Evolutionary conservation across 2,329 filamentous ascomycete species (phyloP), one percentile per base, ranked within the genome.

Genomic region (Myriangium duriaei): DNA sequence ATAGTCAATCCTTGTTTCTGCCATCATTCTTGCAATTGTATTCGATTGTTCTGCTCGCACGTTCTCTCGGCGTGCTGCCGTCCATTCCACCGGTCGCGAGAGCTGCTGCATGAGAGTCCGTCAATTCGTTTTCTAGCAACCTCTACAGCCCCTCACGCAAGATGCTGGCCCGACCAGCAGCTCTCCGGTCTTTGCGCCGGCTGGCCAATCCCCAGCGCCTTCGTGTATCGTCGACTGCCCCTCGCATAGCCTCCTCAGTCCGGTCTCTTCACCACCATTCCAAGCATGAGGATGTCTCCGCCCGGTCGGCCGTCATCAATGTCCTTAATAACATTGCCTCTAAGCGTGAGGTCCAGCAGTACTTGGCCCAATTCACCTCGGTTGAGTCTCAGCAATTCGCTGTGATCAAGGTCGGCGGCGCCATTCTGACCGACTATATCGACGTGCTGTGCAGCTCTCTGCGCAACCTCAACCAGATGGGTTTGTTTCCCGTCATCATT

Each of bases 381-480:
- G 87, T 95, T 45, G 91, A 86, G 31, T 93, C 86, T 24, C 87
- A 96, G 66, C 86, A 93, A 57, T 98, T 96, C 60, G 88, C 87
- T 49, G 88, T 98, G 34, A 93, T 98, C 63, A 98, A 98, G 69
- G 88, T 96, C 40, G 91, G 88, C 45, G 91, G 88, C 45, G 91
- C 88, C 46, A 95, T 96, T 53, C 73, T 98, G 53, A 93, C 85
- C 43, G 87, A 96, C 57, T 81, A 95, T 61, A 72, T 96, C 40
- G 82, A 94, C 59, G 86, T 87, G 53, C 75, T 98, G 40, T 93
- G 85, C 56, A 80, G 81, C 39, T 87, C 83, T 34, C 71, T 96
- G 42, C 81, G 85, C 17, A 92, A 96, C 63, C 74, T 96, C 34
- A 88, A 93, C 63, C 82, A 93, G 68, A 85, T 96, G 55, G 86